Percentiles rank a stretch among this genome's conserved stretches.
These are phyloP conservation scores for Groenewaldozyma auringiensis DNA, from an alignment of 1,139 yeast species.

Conservation along the genomic window DNA sequence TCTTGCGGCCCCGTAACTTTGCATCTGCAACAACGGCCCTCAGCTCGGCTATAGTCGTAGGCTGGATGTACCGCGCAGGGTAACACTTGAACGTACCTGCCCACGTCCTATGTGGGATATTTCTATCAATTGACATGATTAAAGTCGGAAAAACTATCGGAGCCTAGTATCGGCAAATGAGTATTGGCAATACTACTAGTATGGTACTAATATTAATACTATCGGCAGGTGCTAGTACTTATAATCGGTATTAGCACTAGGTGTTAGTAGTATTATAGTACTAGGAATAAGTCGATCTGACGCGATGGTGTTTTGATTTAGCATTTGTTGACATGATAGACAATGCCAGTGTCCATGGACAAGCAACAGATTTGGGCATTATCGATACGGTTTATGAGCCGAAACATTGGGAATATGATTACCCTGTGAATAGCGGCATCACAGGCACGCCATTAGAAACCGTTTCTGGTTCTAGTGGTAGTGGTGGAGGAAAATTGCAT, in stretches of 20 bases:
- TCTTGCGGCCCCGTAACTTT: slow-evolving; percentile 33
- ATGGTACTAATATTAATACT: background rate
- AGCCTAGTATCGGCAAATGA: too few species aligned
- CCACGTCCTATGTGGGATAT: slow-evolving; percentile 60
- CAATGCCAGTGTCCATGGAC: background rate
- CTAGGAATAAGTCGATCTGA: background rate
- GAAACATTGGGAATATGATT: background rate
- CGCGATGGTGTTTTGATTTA: background rate
- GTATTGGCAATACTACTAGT: too few species aligned
- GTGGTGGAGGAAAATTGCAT: too few species aligned
- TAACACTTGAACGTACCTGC: slow-evolving; percentile 77
- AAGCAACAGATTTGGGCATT: background rate
- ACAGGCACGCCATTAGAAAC: background rate
- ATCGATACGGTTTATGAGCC: background rate
- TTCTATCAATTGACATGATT: background rate
- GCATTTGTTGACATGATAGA: background rate
- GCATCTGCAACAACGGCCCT: slow-evolving; percentile 60
- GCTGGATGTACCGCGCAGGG: slow-evolving; percentile 77
- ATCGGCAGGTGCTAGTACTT: background rate
- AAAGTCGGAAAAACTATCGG: too few species aligned
- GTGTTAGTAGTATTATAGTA: background rate
- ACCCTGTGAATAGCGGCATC: background rate
- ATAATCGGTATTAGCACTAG: too few species aligned
- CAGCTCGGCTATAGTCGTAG: slow-evolving; percentile 56
- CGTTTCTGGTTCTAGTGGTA: background rate